phyloP scores from a whole-genome alignment of 202 grass and related monocot genomes.

The Cymbopogon flexuosus region DNA sequence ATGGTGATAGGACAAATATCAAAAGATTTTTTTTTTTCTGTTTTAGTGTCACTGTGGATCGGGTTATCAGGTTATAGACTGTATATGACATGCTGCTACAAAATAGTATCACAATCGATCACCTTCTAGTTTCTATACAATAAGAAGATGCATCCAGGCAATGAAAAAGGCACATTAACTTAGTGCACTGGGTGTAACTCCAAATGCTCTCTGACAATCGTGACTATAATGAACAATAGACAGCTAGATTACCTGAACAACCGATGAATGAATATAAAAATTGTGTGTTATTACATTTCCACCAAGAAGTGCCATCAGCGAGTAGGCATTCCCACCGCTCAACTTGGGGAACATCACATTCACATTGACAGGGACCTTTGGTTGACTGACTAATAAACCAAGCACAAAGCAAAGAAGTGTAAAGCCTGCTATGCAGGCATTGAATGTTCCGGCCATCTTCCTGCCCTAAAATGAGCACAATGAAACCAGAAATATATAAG shows the following conservation, averaged over 20 bases:
- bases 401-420: conserved; percentile 69
- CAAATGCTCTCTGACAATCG: too few species aligned
- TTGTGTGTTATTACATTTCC: conserved; percentile 72
- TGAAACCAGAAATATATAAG: conserved; percentile 5
- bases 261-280: conserved; percentile 75
- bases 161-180: too few species aligned
- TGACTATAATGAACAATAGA: too few species aligned
- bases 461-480: conserved; percentile 40
- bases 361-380: conserved; percentile 54
- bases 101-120: not conserved
- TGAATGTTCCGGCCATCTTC: conserved; percentile 40
- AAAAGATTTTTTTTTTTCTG: not conserved
- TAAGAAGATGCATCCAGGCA: not conserved
- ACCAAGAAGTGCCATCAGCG: conserved; percentile 80
- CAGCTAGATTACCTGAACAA: conserved; percentile 47
- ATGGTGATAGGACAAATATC: not conserved
- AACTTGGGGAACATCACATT: conserved; percentile 82
- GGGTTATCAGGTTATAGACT: not conserved
- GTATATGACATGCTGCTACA: not conserved
- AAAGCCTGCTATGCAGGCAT: conserved; percentile 56
- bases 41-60: not conserved
- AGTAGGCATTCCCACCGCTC: conserved; percentile 75
- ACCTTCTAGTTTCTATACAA: not conserved
- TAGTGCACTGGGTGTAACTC: too few species aligned
- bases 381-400: conserved; percentile 71